A percentile compares a stretch with the other conserved stretches of the same genome.
Conservation (phyloP, 2,329 filamentous ascomycete species). For the Diaporthe vexans region DNA sequence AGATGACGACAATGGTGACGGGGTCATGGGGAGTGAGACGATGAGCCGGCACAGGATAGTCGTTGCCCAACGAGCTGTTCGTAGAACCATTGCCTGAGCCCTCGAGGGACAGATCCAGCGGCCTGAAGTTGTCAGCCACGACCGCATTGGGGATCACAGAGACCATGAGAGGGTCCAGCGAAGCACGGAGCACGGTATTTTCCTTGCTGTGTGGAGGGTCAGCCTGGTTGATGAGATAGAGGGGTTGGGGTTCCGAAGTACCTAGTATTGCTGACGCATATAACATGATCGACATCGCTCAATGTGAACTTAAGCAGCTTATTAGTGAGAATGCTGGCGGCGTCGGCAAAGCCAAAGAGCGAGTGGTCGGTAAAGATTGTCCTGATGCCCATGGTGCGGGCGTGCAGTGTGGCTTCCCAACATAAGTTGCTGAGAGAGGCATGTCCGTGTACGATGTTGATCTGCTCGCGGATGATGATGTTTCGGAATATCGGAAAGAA, state of each 20-base stretch:
- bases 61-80: slow-evolving; percentile 55
- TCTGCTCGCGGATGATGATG: slow-evolving; percentile 92
- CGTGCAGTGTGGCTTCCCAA: slow-evolving; percentile 94
- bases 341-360: slow-evolving; percentile 96
- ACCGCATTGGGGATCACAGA: slow-evolving; percentile 98
- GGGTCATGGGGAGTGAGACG: slow-evolving; percentile 85
- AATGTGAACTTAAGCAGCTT: slow-evolving; percentile 96
- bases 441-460: slow-evolving; percentile 99
- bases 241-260: slow-evolving; percentile 55
- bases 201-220: slow-evolving; percentile 78
- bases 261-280: slow-evolving; percentile 99
- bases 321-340: slow-evolving; percentile 94
- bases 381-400: slow-evolving; percentile 92
- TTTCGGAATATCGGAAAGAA: slow-evolving; percentile 99
- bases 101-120: slow-evolving; percentile 64
- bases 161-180: slow-evolving; percentile 95
- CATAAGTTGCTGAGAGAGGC: slow-evolving; percentile 93
- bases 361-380: slow-evolving; percentile 99
- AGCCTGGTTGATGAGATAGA: slow-evolving; percentile 29
- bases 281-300: slow-evolving; percentile 97
- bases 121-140: slow-evolving; percentile 95
- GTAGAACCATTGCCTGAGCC: slow-evolving; percentile 30
- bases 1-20: slow-evolving; percentile 97
- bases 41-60: slow-evolving; percentile 66
- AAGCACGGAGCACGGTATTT: slow-evolving; percentile 95